phyloP scores from a whole-genome alignment of 2,329 filamentous ascomycete species.

The Shiraia sp. region DNA sequence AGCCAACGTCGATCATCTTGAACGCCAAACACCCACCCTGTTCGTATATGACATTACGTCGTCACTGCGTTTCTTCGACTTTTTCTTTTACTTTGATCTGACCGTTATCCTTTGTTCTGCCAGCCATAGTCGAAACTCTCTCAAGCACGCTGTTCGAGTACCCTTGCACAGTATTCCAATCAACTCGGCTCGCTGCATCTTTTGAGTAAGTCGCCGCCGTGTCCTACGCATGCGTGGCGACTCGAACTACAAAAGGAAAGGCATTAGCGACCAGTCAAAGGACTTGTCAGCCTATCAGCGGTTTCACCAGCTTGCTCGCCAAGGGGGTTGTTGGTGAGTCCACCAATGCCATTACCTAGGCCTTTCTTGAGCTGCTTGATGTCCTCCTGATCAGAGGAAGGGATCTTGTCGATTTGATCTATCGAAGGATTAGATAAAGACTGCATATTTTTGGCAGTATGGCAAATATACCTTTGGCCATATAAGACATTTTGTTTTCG shows the following conservation, averaged over 20 bases:
- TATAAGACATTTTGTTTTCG: constrained; percentile 54
- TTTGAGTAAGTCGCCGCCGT: constrained; percentile 23
- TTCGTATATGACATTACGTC: constrained; percentile 1
- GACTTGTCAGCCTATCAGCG: constrained; percentile 39
- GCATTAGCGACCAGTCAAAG: constrained; percentile 45
- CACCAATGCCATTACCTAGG: constrained; percentile 40
- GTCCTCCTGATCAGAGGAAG: constrained; percentile 43
- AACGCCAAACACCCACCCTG: constrained; percentile 1
- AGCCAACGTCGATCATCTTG: too few species aligned
- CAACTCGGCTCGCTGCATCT: constrained; percentile 8
- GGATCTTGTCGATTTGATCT: constrained; percentile 47
- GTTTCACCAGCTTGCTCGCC: constrained; percentile 44
- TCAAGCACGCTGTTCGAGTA: constrained; percentile 21
- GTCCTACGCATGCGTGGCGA: constrained; percentile 27
- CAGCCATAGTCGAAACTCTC: constrained; percentile 22
- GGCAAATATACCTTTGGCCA: constrained; percentile 40
- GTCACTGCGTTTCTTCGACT: constrained; percentile 11
- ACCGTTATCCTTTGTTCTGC: constrained; percentile 14
- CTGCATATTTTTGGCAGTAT: too few species aligned
- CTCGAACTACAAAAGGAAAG: constrained; percentile 23
- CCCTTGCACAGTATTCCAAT: constrained; percentile 14
- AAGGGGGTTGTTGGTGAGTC: constrained; percentile 40
- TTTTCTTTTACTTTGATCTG: constrained; percentile 6
- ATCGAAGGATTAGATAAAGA: too few species aligned
- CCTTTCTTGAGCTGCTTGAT: constrained; percentile 44